These are phyloP conservation scores for Hymenoscyphus fraxineus DNA, from an alignment of 2,329 filamentous ascomycete species.

Conservation along the genomic window DNA sequence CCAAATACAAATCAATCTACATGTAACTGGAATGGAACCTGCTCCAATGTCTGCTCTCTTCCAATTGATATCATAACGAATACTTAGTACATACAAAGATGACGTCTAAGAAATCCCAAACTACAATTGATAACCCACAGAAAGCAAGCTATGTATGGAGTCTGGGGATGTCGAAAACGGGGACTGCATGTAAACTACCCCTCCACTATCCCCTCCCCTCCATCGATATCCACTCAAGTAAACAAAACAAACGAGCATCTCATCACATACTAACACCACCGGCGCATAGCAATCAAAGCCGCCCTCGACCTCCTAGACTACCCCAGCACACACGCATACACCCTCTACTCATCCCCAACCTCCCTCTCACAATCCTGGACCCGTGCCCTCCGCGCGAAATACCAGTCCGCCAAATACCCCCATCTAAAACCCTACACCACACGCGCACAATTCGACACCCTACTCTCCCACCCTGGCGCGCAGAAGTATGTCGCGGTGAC, in stretches of 20 bases:
- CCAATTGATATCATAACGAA: not conserved
- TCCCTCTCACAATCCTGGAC: not conserved
- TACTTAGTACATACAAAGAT: not conserved
- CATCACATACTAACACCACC: not conserved
- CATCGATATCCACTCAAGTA: not conserved
- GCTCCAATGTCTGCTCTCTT: not conserved
- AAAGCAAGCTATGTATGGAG: not conserved
- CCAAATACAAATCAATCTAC: no score
- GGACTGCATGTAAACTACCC: not conserved
- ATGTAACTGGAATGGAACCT: no score
- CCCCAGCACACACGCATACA: not conserved
- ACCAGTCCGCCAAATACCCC: not conserved
- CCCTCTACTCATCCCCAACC: not conserved
- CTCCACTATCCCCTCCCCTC: not conserved
- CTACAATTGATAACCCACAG: not conserved
- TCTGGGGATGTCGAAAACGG: not conserved
- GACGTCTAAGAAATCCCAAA: not conserved
- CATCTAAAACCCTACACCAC: not conserved
- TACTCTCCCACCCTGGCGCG: not conserved
- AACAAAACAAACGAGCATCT: not conserved
- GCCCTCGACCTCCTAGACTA: not conserved
- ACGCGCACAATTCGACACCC: not conserved
- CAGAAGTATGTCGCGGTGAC: not conserved
- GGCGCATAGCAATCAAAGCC: not conserved
- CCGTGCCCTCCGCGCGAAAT: not conserved